phyloP scores from a whole-genome alignment of 345 rosid species.

The Lepidium africanum region DNA sequence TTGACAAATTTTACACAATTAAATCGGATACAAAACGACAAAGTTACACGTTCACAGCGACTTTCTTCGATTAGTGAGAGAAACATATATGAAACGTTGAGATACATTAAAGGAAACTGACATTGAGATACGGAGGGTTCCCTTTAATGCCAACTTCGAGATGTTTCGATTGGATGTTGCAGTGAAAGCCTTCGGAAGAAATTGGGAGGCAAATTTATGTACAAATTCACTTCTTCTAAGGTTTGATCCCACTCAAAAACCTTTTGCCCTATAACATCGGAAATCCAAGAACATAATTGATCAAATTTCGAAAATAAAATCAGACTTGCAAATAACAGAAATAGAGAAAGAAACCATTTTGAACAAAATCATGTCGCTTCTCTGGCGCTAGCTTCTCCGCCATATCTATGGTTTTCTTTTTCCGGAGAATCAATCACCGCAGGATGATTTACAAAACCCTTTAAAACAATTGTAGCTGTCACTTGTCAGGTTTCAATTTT shows the following conservation, averaged over 20 bases:
- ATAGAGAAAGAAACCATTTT: slow-evolving; percentile 10
- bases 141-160: slow-evolving; percentile 91
- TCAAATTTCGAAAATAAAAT: background rate
- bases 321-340: background rate
- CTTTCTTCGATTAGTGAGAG: background rate
- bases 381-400: slow-evolving; percentile 37
- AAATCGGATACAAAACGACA: too few species aligned
- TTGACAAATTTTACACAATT: background rate
- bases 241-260: slow-evolving; percentile 98
- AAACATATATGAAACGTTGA: background rate
- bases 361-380: slow-evolving; percentile 27
- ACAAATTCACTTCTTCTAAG: slow-evolving; percentile 76
- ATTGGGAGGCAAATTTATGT: slow-evolving; percentile 64
- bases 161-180: slow-evolving; percentile 80
- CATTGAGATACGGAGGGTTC: slow-evolving; percentile 91
- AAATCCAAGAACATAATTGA: background rate
- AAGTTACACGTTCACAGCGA: background rate
- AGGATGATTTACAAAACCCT: background rate
- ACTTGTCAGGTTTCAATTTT: background rate
- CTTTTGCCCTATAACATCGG: slow-evolving; percentile 41
- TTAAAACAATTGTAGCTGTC: too few species aligned
- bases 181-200: slow-evolving; percentile 67
- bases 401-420: slow-evolving; percentile 13
- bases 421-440: slow-evolving; percentile 11
- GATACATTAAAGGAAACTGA: slow-evolving; percentile 25